These are phyloP conservation scores for Yarrowia bubula DNA, from an alignment of 805 yeast genomes.

Conservation along the genomic window DNA sequence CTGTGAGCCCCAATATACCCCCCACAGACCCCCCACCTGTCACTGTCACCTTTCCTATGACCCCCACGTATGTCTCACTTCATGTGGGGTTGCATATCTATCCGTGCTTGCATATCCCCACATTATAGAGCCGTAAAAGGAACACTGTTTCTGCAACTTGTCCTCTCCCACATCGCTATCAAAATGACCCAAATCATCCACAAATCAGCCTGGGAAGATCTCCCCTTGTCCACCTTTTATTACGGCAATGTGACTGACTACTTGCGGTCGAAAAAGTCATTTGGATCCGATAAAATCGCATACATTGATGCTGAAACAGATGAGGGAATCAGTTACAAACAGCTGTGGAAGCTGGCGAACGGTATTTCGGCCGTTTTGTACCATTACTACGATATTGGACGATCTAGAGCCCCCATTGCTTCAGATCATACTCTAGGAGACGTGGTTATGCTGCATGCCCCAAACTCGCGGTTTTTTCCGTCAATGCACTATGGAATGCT, in stretches of 20 bases:
- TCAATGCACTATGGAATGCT: slow-evolving; percentile 18
- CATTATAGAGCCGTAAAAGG: no score
- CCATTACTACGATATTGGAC: slow-evolving; percentile 2
- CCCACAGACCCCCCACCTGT: no score
- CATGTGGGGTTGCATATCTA: no score
- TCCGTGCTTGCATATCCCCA: no score
- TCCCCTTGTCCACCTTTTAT: background rate
- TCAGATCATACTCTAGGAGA: slow-evolving; percentile 4
- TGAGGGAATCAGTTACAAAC: slow-evolving; percentile 1
- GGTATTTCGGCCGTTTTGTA: background rate
- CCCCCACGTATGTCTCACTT: no score
- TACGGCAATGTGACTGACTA: slow-evolving; percentile 18
- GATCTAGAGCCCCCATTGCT: background rate
- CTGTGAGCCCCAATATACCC: no score
- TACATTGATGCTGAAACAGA: background rate
- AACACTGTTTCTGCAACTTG: no score
- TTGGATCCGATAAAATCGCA: background rate
- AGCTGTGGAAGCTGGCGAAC: background rate
- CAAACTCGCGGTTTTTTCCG: background rate
- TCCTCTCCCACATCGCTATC: no score
- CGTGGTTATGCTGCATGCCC: slow-evolving; percentile 1
- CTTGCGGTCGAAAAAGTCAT: background rate
- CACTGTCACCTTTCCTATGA: no score
- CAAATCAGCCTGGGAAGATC: background rate
- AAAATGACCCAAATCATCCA: slow-evolving; percentile 3